These are phyloP conservation scores for Amoebophrya sp. DNA, from an alignment of 169 alveolate genomes.

Conservation along the genomic window DNA sequence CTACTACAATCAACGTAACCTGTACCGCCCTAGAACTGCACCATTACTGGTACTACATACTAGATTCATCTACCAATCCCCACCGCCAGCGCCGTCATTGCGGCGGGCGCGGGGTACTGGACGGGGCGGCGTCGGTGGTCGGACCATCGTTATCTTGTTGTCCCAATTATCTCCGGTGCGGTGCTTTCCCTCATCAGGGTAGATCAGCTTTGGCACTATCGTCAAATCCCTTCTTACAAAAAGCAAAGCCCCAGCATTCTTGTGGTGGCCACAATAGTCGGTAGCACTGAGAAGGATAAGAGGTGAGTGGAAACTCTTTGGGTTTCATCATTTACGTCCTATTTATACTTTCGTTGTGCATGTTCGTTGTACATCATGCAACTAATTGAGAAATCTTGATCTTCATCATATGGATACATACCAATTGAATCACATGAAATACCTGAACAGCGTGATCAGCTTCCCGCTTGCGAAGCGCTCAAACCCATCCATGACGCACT, in stretches of 20 bases:
- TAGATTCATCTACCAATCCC: no score
- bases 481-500: constrained; percentile 98
- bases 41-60: no score
- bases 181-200: constrained; percentile 35
- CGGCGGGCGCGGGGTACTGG: constrained; percentile 29
- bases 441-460: constrained; percentile 80
- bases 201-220: constrained; percentile 86
- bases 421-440: no score
- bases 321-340: background rate
- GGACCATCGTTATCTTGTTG: constrained; percentile 30
- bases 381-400: no score
- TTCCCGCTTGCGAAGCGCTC: constrained; percentile 99
- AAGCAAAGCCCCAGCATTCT: constrained; percentile 98
- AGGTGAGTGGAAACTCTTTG: background rate
- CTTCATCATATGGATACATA: no score
- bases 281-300: background rate
- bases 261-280: constrained; percentile 97
- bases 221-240: constrained; percentile 90
- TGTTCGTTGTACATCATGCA: no score
- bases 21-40: no score
- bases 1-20: no score
- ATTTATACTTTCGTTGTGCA: no score
- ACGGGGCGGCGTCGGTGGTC: constrained; percentile 49
- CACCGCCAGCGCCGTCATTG: background rate
- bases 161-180: constrained; percentile 39